Conservation (phyloP, 2,329 filamentous ascomycete species). For the Alternaria sp. region DNA sequence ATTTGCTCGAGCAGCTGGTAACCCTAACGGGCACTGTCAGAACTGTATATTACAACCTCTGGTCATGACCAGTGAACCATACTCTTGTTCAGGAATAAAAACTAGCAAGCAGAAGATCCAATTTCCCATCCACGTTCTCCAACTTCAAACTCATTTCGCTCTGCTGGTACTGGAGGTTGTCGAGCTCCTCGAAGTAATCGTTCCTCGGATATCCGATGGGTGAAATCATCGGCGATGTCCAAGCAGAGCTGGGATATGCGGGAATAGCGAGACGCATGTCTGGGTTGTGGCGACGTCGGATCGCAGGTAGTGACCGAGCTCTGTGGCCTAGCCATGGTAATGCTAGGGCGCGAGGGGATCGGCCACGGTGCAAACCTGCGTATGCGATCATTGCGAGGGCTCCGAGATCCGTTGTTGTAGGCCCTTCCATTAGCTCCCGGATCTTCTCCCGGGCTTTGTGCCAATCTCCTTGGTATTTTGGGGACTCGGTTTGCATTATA, state of each 20-base stretch:
- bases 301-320: conserved; percentile 3
- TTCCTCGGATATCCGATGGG: not conserved
- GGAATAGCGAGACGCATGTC: conserved; percentile 6
- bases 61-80: not conserved
- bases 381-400: not conserved
- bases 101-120: not conserved
- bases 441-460: not conserved
- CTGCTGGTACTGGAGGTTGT: conserved; percentile 5
- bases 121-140: conserved; percentile 3
- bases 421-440: not conserved
- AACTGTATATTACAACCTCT: not conserved
- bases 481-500: not conserved
- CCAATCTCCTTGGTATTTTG: not conserved
- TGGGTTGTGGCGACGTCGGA: conserved; percentile 4
- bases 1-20: not conserved
- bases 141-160: conserved; percentile 4
- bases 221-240: conserved; percentile 5
- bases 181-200: conserved; percentile 4
- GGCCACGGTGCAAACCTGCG: not conserved
- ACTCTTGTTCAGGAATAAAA: not conserved
- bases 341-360: not conserved
- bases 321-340: conserved; percentile 2
- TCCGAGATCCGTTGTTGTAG: not conserved
- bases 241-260: not conserved
- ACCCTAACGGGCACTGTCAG: not conserved